Base-by-base conservation (phyloP, 805 yeast species). In the Nakazawaea siamensis region DNA sequence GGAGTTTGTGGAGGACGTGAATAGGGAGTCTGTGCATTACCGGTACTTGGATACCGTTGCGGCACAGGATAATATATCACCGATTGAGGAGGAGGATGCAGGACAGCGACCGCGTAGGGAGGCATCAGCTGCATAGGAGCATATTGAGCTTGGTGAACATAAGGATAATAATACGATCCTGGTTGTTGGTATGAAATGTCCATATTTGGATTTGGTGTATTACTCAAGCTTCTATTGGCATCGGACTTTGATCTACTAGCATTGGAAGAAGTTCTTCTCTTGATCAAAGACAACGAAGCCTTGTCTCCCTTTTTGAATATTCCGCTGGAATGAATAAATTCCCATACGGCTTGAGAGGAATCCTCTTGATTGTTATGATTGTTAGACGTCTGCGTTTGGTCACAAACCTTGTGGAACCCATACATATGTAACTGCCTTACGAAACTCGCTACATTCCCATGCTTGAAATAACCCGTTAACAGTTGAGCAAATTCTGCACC, bases 351-450 rank as follows among this genome's bases (percentile, higher is more conserved):
- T 21, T 48, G 54, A 4, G 37, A 26, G 11, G 24, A 31, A 20
- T 29, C 37, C 19, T 32, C 30, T 14, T 25, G 29, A 21, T 21
- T 30, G 15, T 15, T 30, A 47, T 38, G 53, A 35, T 27, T 47
- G 41, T 10, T 29, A 44, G 41, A 10, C 55, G 49, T 25, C 43
- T 53, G 38, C 20, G 41, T 50, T 13, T 64, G 65, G 40, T 71
- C 76, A 41, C 61, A 71, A 5, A 73, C 78, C 59, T 88, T 87
- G 57, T 88, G 96, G 62, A 88, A 87, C 1, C 96, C 96, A 54
- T 87, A 87, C 97, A 88, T 90, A 62, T 90, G 95, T 30, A 88
- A 64, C 58, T 90, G 97, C 31, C 97, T 73, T 24, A 90, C 95
- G 62, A 90, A 90, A 41, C 90, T 78, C 17, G 95, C 86, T 19